Percentiles rank a stretch among this genome's conserved stretches.
These are phyloP conservation scores for Xylariaceae sp. DNA, from an alignment of 2,329 filamentous ascomycete genomes.

Conservation along the genomic window DNA sequence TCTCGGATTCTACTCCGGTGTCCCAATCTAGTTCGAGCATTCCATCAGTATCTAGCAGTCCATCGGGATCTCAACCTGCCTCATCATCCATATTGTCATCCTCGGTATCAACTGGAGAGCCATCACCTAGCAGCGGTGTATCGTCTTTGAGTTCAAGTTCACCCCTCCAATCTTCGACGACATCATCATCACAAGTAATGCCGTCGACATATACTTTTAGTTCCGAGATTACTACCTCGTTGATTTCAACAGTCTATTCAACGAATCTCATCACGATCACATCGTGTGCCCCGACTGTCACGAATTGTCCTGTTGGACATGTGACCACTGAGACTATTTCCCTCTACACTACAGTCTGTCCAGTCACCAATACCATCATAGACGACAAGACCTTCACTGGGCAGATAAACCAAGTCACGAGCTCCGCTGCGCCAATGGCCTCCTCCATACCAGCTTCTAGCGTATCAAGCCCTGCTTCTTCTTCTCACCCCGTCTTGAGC, in stretches of 20 bases:
- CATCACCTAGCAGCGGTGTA: conserved; percentile 14
- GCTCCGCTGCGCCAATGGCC: conserved; percentile 2
- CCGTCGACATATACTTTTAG: conserved; percentile 29
- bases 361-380: conserved; percentile 29
- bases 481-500: background rate
- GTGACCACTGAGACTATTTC: conserved; percentile 30
- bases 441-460: background rate
- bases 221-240: conserved; percentile 26
- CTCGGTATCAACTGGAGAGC: conserved; percentile 7
- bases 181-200: conserved; percentile 17
- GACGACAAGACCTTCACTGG: conserved; percentile 27
- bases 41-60: background rate
- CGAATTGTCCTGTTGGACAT: conserved; percentile 27
- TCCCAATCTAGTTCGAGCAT: too few relatives aligned
- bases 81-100: conserved; percentile 10
- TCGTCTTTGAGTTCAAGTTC: conserved; percentile 15
- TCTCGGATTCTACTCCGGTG: conserved; percentile 1
- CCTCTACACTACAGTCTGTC: conserved; percentile 30
- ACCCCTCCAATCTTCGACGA: background rate
- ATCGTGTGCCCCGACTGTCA: conserved; percentile 26
- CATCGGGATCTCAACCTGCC: conserved; percentile 11
- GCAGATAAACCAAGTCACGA: conserved; percentile 6
- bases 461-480: conserved; percentile 1
- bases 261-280: conserved; percentile 28
- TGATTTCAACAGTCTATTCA: conserved; percentile 29